Conservation (phyloP, 306 rosid species). For the Lablab purpureus region DNA sequence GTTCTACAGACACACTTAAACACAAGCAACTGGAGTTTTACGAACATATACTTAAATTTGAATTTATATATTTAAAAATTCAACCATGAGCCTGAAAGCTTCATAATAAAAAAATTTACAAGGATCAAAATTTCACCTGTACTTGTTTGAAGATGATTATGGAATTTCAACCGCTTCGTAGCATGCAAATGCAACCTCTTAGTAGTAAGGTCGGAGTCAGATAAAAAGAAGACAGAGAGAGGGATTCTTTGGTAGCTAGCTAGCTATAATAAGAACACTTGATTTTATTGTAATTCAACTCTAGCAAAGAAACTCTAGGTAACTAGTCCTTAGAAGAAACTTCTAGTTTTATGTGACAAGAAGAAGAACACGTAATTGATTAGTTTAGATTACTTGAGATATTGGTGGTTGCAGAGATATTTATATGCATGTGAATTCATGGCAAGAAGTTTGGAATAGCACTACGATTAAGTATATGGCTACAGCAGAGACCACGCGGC, state of each 20-base stretch:
- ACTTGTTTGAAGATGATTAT: neutral
- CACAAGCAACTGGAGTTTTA: neutral
- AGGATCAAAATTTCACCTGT: neutral
- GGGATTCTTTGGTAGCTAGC: slow-evolving; percentile 5
- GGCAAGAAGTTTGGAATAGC: neutral
- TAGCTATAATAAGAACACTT: neutral
- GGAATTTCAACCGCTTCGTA: neutral
- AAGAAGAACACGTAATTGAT: neutral
- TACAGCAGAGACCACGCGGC: slow-evolving; percentile 63
- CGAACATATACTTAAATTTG: no score
- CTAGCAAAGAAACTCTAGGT: neutral
- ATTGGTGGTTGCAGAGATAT: slow-evolving; percentile 12
- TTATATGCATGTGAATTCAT: neutral
- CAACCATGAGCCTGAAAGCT: neutral
- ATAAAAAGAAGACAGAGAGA: neutral
- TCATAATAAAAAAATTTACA: neutral
- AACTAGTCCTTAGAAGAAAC: neutral
- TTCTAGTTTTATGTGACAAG: neutral
- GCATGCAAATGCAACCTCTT: neutral
- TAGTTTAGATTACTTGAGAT: neutral
- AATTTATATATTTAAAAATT: no score
- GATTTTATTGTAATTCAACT: neutral
- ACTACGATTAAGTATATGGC: slow-evolving; percentile 55
- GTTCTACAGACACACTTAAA: neutral
- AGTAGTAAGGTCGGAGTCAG: neutral